phyloP scores from a whole-genome alignment of 129 eudicot genomes.

The Artemisia annua region DNA sequence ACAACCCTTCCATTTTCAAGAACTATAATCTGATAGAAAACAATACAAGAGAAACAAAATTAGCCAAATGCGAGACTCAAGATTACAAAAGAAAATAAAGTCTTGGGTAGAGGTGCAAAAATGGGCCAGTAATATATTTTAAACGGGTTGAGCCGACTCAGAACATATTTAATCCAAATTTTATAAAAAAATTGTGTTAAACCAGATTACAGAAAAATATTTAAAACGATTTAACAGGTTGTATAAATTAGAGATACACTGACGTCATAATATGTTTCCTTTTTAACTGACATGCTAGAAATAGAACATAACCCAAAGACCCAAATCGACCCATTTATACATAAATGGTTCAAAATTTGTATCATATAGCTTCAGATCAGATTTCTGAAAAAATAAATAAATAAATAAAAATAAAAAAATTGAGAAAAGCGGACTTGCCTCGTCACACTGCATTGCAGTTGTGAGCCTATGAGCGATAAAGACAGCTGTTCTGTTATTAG shows the following conservation, averaged over 20 bases:
- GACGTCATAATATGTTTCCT: not conserved
- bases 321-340: not conserved
- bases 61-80: not conserved
- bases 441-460: conserved; percentile 98
- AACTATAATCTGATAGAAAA: conserved; percentile 65
- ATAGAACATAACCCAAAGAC: not conserved
- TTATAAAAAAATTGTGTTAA: not conserved
- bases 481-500: conserved; percentile 73
- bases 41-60: not conserved
- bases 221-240: conserved; percentile 1
- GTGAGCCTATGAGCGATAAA: conserved; percentile 99
- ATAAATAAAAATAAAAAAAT: not conserved
- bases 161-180: too few relatives aligned
- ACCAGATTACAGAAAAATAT: not conserved
- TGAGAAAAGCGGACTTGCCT: conserved; percentile 41
- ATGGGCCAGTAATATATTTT: not conserved
- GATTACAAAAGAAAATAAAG: not conserved
- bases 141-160: not conserved
- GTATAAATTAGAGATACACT: not conserved
- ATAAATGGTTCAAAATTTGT: not conserved
- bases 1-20: conserved; percentile 88
- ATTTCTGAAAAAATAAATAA: too few relatives aligned
- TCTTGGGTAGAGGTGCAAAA: not conserved
- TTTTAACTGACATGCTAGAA: not conserved
- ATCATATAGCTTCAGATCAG: not conserved